Percentiles rank a stretch among this genome's conserved stretches.
Evolutionary conservation across 2,329 filamentous ascomycete species (phyloP).

Genomic region (Diaporthe humulicola): DNA sequence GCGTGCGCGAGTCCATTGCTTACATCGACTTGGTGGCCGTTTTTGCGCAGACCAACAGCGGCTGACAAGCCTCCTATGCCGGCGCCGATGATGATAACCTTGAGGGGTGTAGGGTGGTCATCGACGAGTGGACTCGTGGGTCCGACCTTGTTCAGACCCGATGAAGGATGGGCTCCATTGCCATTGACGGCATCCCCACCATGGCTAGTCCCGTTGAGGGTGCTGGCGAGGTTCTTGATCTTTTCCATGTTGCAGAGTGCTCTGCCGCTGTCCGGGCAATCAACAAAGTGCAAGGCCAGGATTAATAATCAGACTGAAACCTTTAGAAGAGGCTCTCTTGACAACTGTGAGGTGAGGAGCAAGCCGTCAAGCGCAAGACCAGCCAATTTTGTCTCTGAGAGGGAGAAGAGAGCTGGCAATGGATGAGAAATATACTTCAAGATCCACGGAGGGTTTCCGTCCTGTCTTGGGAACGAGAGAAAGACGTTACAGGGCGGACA

Average conservation of each 20-base stretch:
- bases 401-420: background rate
- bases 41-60: slow-evolving; percentile 65
- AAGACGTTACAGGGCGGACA: background rate
- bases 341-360: background rate
- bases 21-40: slow-evolving; percentile 62
- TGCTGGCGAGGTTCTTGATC: slow-evolving; percentile 10
- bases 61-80: slow-evolving; percentile 67
- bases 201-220: slow-evolving; percentile 15
- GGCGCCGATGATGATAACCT: slow-evolving; percentile 50
- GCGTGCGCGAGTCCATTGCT: background rate
- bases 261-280: no score
- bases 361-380: background rate
- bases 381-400: background rate
- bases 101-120: slow-evolving; percentile 40
- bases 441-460: background rate
- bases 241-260: background rate
- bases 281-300: background rate
- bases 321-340: background rate
- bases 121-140: slow-evolving; percentile 33
- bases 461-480: background rate
- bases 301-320: background rate
- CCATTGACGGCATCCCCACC: background rate
- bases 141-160: slow-evolving; percentile 30
- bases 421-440: background rate
- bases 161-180: background rate